Conservation (phyloP, 1,139 yeast species). For the Scheffersomyces cryptocercus region DNA sequence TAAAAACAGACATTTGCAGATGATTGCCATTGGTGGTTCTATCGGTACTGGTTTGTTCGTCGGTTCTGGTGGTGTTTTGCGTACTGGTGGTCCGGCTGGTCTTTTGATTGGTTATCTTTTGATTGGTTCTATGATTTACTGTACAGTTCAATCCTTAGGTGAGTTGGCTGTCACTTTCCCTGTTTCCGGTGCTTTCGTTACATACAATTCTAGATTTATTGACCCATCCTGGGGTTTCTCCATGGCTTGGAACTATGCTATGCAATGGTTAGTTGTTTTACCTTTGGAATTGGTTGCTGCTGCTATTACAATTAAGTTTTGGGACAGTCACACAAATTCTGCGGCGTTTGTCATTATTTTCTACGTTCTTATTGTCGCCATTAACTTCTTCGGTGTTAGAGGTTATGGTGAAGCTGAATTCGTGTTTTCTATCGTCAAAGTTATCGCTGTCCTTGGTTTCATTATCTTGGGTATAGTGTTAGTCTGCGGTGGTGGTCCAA, state of each 20-base stretch:
- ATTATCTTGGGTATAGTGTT: conserved; percentile 42
- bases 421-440: conserved; percentile 36
- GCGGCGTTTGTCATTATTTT: conserved; percentile 44
- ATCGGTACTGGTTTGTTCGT: conserved; percentile 82
- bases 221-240: conserved; percentile 81
- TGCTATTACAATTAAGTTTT: conserved; percentile 36
- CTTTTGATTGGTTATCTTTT: conserved; percentile 67
- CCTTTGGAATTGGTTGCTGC: conserved; percentile 76
- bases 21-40: conserved; percentile 88
- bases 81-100: conserved; percentile 80
- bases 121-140: conserved; percentile 69
- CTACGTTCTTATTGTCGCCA: conserved; percentile 31
- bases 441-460: conserved; percentile 39
- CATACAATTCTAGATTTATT: conserved; percentile 67
- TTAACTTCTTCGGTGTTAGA: conserved; percentile 41
- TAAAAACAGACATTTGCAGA: conserved; percentile 66
- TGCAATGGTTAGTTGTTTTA: conserved; percentile 76
- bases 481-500: conserved; percentile 41
- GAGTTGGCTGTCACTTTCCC: conserved; percentile 82
- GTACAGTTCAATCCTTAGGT: conserved; percentile 82
- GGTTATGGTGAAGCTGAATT: conserved; percentile 51
- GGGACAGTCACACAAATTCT: conserved; percentile 33
- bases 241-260: conserved; percentile 76
- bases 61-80: conserved; percentile 70
- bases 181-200: conserved; percentile 75